Conservation (phyloP, 371 early-diverging fungal species). For the Mortierella sp. region DNA sequence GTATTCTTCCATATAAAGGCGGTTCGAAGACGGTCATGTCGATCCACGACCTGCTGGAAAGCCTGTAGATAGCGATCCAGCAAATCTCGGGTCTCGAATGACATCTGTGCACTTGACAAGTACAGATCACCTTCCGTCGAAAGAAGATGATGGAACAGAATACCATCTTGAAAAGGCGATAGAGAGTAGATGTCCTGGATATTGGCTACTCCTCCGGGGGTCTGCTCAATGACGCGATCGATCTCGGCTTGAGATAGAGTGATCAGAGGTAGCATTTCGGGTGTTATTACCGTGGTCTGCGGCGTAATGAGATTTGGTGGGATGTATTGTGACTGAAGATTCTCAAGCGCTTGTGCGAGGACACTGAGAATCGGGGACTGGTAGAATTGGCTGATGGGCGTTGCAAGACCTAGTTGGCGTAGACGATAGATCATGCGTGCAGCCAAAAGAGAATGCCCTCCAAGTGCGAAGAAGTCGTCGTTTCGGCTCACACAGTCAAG, state of each 20-base stretch:
- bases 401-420: too few species aligned
- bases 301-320: conserved; percentile 13
- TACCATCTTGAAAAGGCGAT: conserved; percentile 29
- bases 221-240: conserved; percentile 7
- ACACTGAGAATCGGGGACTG: conserved; percentile 8
- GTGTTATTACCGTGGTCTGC: conserved; percentile 2
- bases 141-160: conserved; percentile 20
- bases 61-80: conserved; percentile 21
- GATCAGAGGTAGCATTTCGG: conserved; percentile 25
- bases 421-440: background rate
- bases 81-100: conserved; percentile 4
- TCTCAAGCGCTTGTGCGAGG: conserved; percentile 4
- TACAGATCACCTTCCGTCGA: conserved; percentile 15
- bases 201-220: conserved; percentile 21
- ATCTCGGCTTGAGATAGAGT: conserved; percentile 20
- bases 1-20: conserved; percentile 9
- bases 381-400: conserved; percentile 16
- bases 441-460: conserved; percentile 20
- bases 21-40: conserved; percentile 17
- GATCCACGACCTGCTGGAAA: conserved; percentile 13
- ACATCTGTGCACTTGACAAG: background rate
- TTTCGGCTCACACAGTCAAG: conserved; percentile 6
- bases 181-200: conserved; percentile 31
- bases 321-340: background rate
- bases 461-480: conserved; percentile 19